Evolutionary conservation across 139 green algal genomes (phyloP).

Genomic region (Tetradesmus lagerheimii): DNA sequence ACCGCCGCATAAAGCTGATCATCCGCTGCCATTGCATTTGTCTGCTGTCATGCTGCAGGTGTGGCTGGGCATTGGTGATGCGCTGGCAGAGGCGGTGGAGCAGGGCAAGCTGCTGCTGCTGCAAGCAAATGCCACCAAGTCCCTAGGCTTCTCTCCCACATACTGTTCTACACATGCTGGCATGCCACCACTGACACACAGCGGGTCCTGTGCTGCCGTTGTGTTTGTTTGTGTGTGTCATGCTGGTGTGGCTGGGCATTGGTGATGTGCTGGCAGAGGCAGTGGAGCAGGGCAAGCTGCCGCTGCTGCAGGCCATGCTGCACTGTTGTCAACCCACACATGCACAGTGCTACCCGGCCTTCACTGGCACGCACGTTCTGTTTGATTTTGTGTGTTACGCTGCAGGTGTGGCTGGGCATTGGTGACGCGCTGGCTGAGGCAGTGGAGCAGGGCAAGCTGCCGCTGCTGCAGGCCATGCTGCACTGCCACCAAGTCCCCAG

Average conservation of each 20-base stretch:
- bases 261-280: constrained; percentile 83
- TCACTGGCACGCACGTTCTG: neutral
- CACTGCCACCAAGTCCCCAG: no score
- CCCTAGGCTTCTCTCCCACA: no score
- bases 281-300: constrained; percentile 56
- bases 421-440: constrained; percentile 85
- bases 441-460: constrained; percentile 57
- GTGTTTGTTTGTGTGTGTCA: neutral
- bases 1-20: no score
- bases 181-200: no score
- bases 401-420: constrained; percentile 94
- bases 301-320: constrained; percentile 70
- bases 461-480: constrained; percentile 92
- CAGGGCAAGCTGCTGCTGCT: constrained; percentile 64
- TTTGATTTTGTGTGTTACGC: neutral
- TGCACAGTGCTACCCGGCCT: no score
- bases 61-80: constrained; percentile 97
- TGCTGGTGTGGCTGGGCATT: constrained; percentile 94
- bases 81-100: constrained; percentile 73
- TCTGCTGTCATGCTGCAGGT: constrained; percentile 46
- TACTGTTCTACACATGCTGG: no score
- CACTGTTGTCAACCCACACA: no score
- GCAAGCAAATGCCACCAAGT: no score
- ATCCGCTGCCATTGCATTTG: no score
- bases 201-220: no score